A percentile compares a stretch with the other conserved stretches of the same genome.
phyloP scores from a whole-genome alignment of 164 flowering plant species.

The Pachysandra terminalis region DNA sequence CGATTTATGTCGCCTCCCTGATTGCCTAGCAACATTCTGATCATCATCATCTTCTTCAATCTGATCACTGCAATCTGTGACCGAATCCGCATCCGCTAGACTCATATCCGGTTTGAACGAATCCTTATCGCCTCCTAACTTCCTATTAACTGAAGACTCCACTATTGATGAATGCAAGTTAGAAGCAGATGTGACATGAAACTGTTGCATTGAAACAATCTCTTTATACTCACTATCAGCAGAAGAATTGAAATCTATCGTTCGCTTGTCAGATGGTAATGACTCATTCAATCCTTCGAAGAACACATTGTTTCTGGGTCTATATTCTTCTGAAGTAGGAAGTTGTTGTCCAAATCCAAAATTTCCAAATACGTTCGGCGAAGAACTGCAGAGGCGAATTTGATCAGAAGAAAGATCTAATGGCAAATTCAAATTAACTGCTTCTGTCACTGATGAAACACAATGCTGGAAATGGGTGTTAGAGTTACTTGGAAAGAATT shows the following conservation, averaged over 20 bases:
- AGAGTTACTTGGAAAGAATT: constrained; percentile 17
- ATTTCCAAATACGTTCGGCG: constrained; percentile 30
- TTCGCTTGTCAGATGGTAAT: constrained; percentile 17
- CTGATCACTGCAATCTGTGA: constrained; percentile 75
- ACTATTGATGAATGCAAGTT: background rate
- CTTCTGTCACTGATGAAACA: constrained; percentile 2
- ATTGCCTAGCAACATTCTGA: background rate
- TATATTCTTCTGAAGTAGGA: constrained; percentile 16
- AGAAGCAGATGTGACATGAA: background rate
- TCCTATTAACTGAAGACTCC: constrained; percentile 22
- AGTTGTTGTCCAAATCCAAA: constrained; percentile 18
- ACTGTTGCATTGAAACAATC: background rate
- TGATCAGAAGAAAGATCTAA: constrained; percentile 26
- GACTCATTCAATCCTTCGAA: constrained; percentile 32
- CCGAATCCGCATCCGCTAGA: constrained; percentile 52
- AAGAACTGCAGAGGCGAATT: constrained; percentile 12
- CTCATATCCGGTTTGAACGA: constrained; percentile 37
- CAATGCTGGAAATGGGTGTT: background rate
- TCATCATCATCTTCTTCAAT: constrained; percentile 60
- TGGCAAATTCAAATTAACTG: constrained; percentile 27
- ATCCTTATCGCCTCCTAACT: constrained; percentile 39
- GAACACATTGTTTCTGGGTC: constrained; percentile 17
- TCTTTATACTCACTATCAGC: background rate
- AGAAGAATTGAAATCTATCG: background rate
- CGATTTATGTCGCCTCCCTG: constrained; percentile 29